A percentile compares a stretch with the other conserved stretches of the same genome.
Evolutionary conservation across 2,329 filamentous ascomycete genomes (phyloP).

Genomic region (Canariomyces notabilis): DNA sequence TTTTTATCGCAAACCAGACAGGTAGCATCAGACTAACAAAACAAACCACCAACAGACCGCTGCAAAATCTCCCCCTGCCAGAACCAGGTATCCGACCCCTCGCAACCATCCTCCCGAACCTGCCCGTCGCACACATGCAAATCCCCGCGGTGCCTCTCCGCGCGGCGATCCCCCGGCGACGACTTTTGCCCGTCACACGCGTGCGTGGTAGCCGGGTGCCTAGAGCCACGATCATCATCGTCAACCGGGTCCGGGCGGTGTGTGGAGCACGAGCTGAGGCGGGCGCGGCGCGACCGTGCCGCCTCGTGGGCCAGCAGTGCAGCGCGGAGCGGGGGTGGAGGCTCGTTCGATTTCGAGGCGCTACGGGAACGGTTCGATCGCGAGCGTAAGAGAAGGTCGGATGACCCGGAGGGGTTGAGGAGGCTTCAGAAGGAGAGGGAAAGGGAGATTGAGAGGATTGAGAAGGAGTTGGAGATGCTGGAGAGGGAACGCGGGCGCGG

Average conservation of each 20-base stretch:
- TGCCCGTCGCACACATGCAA: constrained; percentile 5
- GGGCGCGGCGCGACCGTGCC: constrained; percentile 2
- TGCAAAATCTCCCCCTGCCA: constrained; percentile 1
- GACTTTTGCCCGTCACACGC: constrained; percentile 15
- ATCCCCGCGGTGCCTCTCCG: background rate
- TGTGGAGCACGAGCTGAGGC: constrained; percentile 3
- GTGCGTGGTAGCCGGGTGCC: constrained; percentile 8
- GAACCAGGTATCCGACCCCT: background rate
- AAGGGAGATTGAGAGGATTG: constrained; percentile 2
- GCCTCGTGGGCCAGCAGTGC: background rate
- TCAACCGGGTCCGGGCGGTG: constrained; percentile 6
- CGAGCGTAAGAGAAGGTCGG: constrained; percentile 13
- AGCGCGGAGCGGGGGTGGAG: constrained; percentile 1
- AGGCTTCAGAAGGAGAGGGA: constrained; percentile 7
- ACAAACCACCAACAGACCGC: background rate
- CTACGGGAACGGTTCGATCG: constrained; percentile 6
- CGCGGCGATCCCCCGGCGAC: background rate
- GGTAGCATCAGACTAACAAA: background rate
- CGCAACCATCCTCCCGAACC: background rate
- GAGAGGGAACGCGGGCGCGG: background rate
- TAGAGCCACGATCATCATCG: constrained; percentile 3
- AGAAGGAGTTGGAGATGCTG: constrained; percentile 1
- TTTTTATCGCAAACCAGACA: background rate
- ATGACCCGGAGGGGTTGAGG: constrained; percentile 14
- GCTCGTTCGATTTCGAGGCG: constrained; percentile 5